Conservation (phyloP, 2,329 filamentous ascomycete species). For the Aciculosporium take region DNA sequence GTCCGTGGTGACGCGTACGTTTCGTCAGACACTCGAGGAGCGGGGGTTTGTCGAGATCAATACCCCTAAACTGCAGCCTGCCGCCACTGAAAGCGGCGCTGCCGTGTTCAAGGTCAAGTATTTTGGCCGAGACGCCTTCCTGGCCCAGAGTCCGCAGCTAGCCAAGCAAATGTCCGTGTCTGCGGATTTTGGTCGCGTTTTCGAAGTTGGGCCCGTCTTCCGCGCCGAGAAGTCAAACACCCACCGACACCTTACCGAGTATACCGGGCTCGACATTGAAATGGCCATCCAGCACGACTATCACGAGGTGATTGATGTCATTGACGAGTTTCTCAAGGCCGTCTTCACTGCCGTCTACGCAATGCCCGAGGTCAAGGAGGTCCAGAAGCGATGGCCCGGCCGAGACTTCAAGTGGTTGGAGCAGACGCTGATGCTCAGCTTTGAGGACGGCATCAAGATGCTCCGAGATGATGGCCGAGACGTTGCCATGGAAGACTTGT, state of each 20-base stretch:
- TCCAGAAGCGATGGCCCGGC: slow-evolving; percentile 76
- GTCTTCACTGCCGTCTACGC: slow-evolving; percentile 37
- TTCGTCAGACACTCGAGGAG: slow-evolving; percentile 60
- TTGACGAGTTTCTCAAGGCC: slow-evolving; percentile 69
- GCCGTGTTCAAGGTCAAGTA: slow-evolving; percentile 89
- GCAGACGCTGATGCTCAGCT: slow-evolving; percentile 67
- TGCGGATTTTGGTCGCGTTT: slow-evolving; percentile 77
- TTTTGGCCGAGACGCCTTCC: slow-evolving; percentile 73
- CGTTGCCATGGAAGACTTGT: slow-evolving; percentile 60
- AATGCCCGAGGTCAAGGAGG: slow-evolving; percentile 56
- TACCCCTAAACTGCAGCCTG: slow-evolving; percentile 80
- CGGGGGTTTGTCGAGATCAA: slow-evolving; percentile 84
- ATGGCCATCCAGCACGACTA: slow-evolving; percentile 87
- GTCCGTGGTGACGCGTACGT: slow-evolving; percentile 63
- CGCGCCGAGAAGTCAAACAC: slow-evolving; percentile 93
- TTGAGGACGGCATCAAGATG: slow-evolving; percentile 66
- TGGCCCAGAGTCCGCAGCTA: slow-evolving; percentile 83
- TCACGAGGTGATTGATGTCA: slow-evolving; percentile 66
- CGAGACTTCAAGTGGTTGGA: slow-evolving; percentile 79
- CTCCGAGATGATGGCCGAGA: slow-evolving; percentile 72
- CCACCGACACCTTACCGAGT: slow-evolving; percentile 85
- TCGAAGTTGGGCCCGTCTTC: slow-evolving; percentile 62
- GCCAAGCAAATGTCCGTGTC: slow-evolving; percentile 90
- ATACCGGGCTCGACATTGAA: slow-evolving; percentile 82
- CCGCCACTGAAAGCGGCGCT: slow-evolving; percentile 79